These are phyloP conservation scores for Malus fusca DNA, from an alignment of 306 rosid genomes.

Conservation along the genomic window DNA sequence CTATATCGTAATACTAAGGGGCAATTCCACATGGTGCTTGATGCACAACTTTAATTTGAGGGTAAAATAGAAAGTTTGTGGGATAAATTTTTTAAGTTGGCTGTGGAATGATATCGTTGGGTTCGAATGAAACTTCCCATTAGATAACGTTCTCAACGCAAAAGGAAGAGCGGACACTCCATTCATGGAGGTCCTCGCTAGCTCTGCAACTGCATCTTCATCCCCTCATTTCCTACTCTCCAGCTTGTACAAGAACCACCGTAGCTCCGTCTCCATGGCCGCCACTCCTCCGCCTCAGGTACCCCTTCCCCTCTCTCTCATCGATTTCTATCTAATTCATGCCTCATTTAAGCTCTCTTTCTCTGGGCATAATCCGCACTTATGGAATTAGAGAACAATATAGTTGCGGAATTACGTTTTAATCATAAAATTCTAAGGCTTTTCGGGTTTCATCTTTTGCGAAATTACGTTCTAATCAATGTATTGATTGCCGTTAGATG, in stretches of 20 bases:
- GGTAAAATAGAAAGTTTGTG: no score
- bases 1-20: no score
- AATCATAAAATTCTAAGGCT: background rate
- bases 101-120: no score
- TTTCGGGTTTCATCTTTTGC: background rate
- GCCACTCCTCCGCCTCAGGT: slow-evolving; percentile 35
- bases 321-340: background rate
- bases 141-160: background rate
- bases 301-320: slow-evolving; percentile 1
- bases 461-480: background rate
- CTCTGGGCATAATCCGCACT: background rate
- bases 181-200: slow-evolving; percentile 51
- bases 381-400: background rate
- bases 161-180: slow-evolving; percentile 7
- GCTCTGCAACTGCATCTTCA: slow-evolving; percentile 36
- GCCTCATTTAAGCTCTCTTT: background rate
- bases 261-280: background rate
- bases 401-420: background rate
- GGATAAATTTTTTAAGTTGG: background rate
- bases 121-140: no score
- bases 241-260: slow-evolving; percentile 7
- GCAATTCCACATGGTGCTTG: no score
- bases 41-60: no score
- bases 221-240: slow-evolving; percentile 13
- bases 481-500: background rate